Evolutionary conservation across 352 stramenopile genomes (phyloP), one percentile per base, ranked within the genome.

Genomic region (Pythium insidiosum): DNA sequence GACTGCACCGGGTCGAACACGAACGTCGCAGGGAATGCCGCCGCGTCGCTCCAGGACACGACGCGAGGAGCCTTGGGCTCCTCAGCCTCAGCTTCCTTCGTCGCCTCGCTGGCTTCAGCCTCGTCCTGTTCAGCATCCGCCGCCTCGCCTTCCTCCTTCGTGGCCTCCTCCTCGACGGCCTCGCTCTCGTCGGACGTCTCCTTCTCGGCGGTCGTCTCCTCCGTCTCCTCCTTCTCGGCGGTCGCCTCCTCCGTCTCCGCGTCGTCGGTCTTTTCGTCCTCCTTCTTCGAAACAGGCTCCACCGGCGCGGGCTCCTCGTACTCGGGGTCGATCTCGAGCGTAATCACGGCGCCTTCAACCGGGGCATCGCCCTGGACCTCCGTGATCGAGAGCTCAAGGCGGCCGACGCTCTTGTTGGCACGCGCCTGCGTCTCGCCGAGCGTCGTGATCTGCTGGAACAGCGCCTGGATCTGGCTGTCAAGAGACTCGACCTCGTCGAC

Each of bases 1-100:
- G 78, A 89, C 54, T 88, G 80, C 53, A 93, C 73, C 0, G 71
- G 75, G 46, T 93, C 80, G 41, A 90, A 93, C 35, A 85, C 71
- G 34, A 93, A 85, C 23, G 66, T 78, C 10, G 63, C 67, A 10
- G 77, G 80, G 53, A 90, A 80, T 19, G 56, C 24, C 12, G 46
- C 58, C 20, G 24, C 48, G 16, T 66, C 57, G 16, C 38, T 47
- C 65, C 65, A 75, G 18, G 43, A 41, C 28, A 73, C 56, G 38
- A 52, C 50, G 29, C 58, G 58, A 10, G 19, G n/a, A n/a, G n/a
- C n/a, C n/a, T n/a, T n/a, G n/a, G n/a, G n/a, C n/a, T 53, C 38
- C 29, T 28, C 36, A 15, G 23, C 16, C 43, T 47, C 18, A n/a
- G 19, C 13, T 4, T 16, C 2, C 24, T 35, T 38, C 13, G 16